Conservation (phyloP, 768 basidiomycete genomes). For the Boletus sp. region DNA sequence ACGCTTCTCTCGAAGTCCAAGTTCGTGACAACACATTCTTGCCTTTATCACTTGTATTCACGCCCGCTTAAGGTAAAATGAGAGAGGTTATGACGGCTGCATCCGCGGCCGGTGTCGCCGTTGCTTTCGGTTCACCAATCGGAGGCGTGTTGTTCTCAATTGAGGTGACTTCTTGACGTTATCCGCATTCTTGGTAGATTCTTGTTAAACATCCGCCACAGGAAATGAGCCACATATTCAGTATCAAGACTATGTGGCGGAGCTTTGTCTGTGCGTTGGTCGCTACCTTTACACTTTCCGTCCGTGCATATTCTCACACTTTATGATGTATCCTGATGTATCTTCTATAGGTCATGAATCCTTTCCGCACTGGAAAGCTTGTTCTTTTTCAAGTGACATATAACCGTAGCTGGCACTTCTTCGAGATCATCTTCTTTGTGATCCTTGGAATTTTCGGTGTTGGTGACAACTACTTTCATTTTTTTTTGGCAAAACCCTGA, state of each 20-base stretch:
- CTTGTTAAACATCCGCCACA: conserved; percentile 29
- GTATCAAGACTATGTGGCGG: conserved; percentile 97
- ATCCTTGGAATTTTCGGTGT: conserved; percentile 96
- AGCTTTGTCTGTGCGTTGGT: conserved; percentile 97
- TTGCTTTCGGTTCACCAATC: conserved; percentile 97
- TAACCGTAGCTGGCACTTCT: conserved; percentile 98
- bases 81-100: conserved; percentile 93
- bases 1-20: conserved; percentile 83
- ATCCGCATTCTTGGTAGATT: background rate
- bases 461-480: conserved; percentile 24
- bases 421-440: conserved; percentile 95
- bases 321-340: conserved; percentile 23
- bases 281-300: conserved; percentile 93
- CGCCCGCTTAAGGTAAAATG: conserved; percentile 56
- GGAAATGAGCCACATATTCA: conserved; percentile 99
- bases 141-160: conserved; percentile 98
- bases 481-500: conserved; percentile 8
- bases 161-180: conserved; percentile 55
- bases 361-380: conserved; percentile 95
- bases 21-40: conserved; percentile 42
- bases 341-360: conserved; percentile 83
- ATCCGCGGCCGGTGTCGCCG: conserved; percentile 96
- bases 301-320: conserved; percentile 42
- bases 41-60: conserved; percentile 15
- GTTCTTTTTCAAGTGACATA: conserved; percentile 99